Base-by-base conservation (phyloP, 768 basidiomycete species). In the Lactarius hatsudake region DNA sequence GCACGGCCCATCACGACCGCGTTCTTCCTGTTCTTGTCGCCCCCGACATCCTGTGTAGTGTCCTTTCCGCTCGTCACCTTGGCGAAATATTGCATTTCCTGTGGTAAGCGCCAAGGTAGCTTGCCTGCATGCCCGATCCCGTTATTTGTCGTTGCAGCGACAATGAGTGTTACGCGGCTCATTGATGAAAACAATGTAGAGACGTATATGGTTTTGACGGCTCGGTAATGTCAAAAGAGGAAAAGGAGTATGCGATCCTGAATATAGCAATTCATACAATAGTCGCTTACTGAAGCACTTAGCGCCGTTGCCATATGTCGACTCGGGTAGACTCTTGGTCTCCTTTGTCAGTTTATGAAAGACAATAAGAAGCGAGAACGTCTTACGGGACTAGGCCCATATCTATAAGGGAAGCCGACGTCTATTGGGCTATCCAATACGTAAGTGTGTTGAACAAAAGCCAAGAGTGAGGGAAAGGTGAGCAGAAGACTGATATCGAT, bases 1-100 rank as follows among this genome's bases (percentile, higher is more conserved):
- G 92, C 94, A 64, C 96, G 84, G 15, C 97, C 97, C 96, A 99
- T 98, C 63, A 98, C 79, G 23, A 98, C 89, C 1, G 84, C 86
- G 77, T 98, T 98, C 65, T 75, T 79, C 55, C 73, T 75, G 28
- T 38, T 40, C 61, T 18, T 40, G 28, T 55, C 26, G 56, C 30
- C 48, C 26, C 53, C 28, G 20, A 26, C 58, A 9, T 59, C 48
- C 3, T 28, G 36, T 7, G 80, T 83, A 43, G 81, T 77, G 7
- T 87, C 85, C 38, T 87, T 84, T 45, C 76, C 78, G 7, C 85
- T 84, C 38, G 92, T 92, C 75, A 89, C 87, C 62, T 84, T 82
- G n/a, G 89, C 87, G 75, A 99, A 99, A 77, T 96, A 97, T 60
- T 89, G 87, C 84, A 98, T 88, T 75, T 99, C 97, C 65, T 84